phyloP scores from a whole-genome alignment of 1,139 yeast species.

The Candida pseudocylindracea region DNA sequence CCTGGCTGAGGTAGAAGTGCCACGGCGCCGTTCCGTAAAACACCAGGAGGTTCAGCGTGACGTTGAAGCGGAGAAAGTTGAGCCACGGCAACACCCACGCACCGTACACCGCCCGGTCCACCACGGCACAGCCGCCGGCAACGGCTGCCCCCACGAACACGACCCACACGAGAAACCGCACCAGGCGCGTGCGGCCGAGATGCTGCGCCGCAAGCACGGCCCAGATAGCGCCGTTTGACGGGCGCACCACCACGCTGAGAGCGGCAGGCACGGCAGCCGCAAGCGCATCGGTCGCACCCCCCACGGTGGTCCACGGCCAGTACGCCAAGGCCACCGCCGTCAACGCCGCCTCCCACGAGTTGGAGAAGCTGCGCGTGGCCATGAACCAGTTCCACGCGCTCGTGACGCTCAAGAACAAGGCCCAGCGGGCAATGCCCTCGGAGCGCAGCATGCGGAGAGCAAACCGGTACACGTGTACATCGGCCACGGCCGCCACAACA shows the following conservation, averaged over 20 bases:
- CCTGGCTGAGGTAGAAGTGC: conserved; percentile 72
- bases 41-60: conserved; percentile 45
- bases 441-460: conserved; percentile 15
- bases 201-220: conserved; percentile 23
- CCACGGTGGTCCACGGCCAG: conserved; percentile 52
- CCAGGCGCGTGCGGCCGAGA: conserved; percentile 5
- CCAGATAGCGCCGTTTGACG: conserved; percentile 74
- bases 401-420: conserved; percentile 29
- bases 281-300: conserved; percentile 8
- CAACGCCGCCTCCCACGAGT: conserved; percentile 55
- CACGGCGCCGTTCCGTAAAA: conserved; percentile 77
- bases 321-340: conserved; percentile 46
- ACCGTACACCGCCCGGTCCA: conserved; percentile 46
- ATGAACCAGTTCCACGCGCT: conserved; percentile 77
- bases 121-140: conserved; percentile 7
- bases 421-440: conserved; percentile 16
- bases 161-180: conserved; percentile 2
- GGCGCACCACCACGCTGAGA: conserved; percentile 46
- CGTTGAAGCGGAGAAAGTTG: conserved; percentile 58
- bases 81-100: conserved; percentile 34
- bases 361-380: conserved; percentile 68
- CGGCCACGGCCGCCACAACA: conserved; percentile 49
- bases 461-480: conserved; percentile 30
- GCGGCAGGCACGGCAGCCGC: no score
- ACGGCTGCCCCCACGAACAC: conserved; percentile 8